Evolutionary conservation across 2,329 filamentous ascomycete genomes (phyloP).

Genomic region (Elsinoe ampelina): DNA sequence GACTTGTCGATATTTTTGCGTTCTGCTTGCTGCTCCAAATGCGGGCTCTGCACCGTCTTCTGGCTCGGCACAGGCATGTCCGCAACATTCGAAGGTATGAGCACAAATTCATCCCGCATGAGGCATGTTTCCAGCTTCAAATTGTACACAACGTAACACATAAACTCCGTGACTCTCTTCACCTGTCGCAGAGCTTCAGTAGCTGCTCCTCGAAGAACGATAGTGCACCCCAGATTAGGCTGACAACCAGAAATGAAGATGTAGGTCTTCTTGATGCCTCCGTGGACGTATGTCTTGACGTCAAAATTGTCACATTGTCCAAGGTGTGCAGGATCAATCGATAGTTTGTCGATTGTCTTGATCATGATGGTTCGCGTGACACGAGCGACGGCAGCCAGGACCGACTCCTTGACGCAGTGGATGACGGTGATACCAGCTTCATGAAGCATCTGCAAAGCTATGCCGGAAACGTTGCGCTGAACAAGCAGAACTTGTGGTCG

Average conservation of each 20-base stretch:
- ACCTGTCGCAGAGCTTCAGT: constrained; percentile 63
- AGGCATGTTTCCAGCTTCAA: constrained; percentile 90
- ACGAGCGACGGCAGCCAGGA: constrained; percentile 87
- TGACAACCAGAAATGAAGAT: constrained; percentile 89
- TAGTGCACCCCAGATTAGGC: constrained; percentile 86
- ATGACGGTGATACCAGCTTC: constrained; percentile 86
- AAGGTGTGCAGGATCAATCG: constrained; percentile 62
- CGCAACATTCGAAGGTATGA: constrained; percentile 52
- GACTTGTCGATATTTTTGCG: not conserved
- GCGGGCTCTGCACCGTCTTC: not conserved
- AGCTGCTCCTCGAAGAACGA: constrained; percentile 75
- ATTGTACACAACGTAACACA: constrained; percentile 98
- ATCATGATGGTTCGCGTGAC: constrained; percentile 89
- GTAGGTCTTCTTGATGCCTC: constrained; percentile 81
- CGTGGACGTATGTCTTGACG: constrained; percentile 87
- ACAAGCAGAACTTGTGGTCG: constrained; percentile 81
- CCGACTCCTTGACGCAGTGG: constrained; percentile 93
- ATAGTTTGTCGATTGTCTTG: constrained; percentile 88
- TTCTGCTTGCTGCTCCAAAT: not conserved
- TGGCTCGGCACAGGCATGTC: not conserved
- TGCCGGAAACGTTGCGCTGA: constrained; percentile 82
- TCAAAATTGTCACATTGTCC: constrained; percentile 82
- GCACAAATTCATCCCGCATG: constrained; percentile 84
- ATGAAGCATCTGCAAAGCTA: constrained; percentile 79
- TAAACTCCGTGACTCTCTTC: constrained; percentile 93